Conservation (phyloP, 345 rosid genomes). For the Camelina sativa region DNA sequence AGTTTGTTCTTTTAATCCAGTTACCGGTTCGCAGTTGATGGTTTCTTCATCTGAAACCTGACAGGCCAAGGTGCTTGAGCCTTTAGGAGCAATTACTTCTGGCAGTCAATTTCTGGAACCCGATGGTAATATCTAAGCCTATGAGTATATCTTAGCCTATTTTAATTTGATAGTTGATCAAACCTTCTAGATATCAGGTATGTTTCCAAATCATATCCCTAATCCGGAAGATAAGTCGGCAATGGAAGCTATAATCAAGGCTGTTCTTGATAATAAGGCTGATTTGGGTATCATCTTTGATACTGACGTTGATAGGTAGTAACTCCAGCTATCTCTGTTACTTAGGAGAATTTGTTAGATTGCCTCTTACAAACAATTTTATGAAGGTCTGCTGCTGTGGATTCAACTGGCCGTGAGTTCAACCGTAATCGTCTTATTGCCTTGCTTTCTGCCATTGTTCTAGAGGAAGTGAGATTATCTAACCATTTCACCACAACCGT, state of each 20-base stretch:
- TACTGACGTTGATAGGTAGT: conserved; percentile 95
- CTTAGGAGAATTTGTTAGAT: conserved; percentile 11
- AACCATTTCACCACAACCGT: conserved; percentile 8
- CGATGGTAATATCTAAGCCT: conserved; percentile 61
- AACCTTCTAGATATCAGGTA: conserved; percentile 53
- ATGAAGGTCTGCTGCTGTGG: conserved; percentile 98
- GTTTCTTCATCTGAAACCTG: conserved; percentile 20
- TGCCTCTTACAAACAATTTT: conserved; percentile 27
- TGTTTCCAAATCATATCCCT: conserved; percentile 98
- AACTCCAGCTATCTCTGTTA: conserved; percentile 16
- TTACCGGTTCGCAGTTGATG: background rate
- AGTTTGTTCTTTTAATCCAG: background rate
- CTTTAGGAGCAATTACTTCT: conserved; percentile 85
- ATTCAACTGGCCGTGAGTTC: conserved; percentile 81
- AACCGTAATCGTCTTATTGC: conserved; percentile 96
- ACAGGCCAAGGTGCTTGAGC: conserved; percentile 95
- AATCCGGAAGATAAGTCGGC: conserved; percentile 96
- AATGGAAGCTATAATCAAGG: conserved; percentile 86
- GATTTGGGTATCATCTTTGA: conserved; percentile 98
- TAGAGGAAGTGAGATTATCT: conserved; percentile 77
- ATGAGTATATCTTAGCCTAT: conserved; percentile 23
- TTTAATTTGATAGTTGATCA: conserved; percentile 16
- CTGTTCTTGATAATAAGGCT: conserved; percentile 89
- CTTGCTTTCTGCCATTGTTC: conserved; percentile 87
- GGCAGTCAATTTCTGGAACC: conserved; percentile 99